Conservation (phyloP, 2,329 filamentous ascomycete genomes). For the Rutstroemia sp. region DNA sequence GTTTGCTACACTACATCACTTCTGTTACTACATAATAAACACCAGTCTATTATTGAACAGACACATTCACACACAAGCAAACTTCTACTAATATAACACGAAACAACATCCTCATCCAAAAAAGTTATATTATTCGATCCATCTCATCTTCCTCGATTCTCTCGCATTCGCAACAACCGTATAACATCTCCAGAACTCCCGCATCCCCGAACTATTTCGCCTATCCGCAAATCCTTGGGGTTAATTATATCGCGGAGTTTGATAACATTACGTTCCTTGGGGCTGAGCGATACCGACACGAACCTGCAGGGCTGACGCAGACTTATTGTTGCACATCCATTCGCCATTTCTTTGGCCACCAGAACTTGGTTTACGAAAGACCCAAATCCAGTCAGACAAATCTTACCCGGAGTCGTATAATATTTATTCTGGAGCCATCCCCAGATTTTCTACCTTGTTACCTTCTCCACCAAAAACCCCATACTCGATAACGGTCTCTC, state of each 20-base stretch:
- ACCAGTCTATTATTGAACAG: not conserved
- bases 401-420: not conserved
- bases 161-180: not conserved
- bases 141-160: not conserved
- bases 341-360: not conserved
- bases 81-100: too few species aligned
- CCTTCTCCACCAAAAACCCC: too few species aligned
- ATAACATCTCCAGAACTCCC: not conserved
- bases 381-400: not conserved
- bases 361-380: not conserved
- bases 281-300: constrained; percentile 1
- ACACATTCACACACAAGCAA: too few species aligned
- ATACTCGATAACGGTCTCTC: too few species aligned
- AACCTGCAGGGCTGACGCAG: constrained; percentile 7
- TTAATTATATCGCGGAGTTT: not conserved
- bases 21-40: too few species aligned
- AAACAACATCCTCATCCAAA: too few species aligned
- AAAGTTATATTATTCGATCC: not conserved
- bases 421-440: not conserved
- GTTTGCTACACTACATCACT: too few species aligned
- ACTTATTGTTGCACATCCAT: constrained; percentile 8
- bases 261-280: not conserved
- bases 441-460: not conserved
- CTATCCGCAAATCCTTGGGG: not conserved
- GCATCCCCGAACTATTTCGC: not conserved